Percentiles rank a stretch among this genome's conserved stretches.
These are phyloP conservation scores for Aspergillus intermedius DNA, from an alignment of 2,329 filamentous ascomycete genomes.

Conservation along the genomic window DNA sequence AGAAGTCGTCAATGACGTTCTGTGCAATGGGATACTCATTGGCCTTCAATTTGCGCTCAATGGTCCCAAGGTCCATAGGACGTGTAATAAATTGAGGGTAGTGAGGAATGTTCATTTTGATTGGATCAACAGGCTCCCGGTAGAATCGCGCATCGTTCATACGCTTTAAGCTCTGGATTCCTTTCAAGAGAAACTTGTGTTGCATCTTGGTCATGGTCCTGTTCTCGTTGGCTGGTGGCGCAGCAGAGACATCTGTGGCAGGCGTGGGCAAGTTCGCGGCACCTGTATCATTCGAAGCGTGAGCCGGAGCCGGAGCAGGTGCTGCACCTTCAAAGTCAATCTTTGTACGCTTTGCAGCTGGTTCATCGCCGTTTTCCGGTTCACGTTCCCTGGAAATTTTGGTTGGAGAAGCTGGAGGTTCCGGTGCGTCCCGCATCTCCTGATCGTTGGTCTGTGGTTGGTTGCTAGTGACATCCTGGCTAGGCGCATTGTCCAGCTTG, in stretches of 20 bases:
- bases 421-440: constrained; percentile 51
- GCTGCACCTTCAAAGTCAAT: constrained; percentile 52
- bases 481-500: constrained; percentile 11
- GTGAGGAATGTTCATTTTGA: constrained; percentile 69
- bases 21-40: constrained; percentile 63
- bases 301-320: neutral
- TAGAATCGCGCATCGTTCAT: constrained; percentile 74
- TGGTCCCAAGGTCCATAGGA: constrained; percentile 77
- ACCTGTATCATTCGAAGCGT: constrained; percentile 36
- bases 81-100: constrained; percentile 66
- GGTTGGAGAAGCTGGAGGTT: constrained; percentile 42
- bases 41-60: constrained; percentile 73
- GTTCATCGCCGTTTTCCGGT: constrained; percentile 58
- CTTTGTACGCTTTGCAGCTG: constrained; percentile 72
- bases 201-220: constrained; percentile 36
- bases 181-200: constrained; percentile 36
- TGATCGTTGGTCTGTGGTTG: constrained; percentile 34
- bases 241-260: constrained; percentile 19
- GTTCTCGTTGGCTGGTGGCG: constrained; percentile 10
- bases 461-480: constrained; percentile 13
- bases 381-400: constrained; percentile 73
- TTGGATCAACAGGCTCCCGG: constrained; percentile 65
- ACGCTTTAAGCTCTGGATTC: constrained; percentile 61
- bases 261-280: constrained; percentile 37
- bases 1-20: constrained; percentile 66